phyloP scores from a whole-genome alignment of 2,329 filamentous ascomycete genomes.

The Cercospora sesami region DNA sequence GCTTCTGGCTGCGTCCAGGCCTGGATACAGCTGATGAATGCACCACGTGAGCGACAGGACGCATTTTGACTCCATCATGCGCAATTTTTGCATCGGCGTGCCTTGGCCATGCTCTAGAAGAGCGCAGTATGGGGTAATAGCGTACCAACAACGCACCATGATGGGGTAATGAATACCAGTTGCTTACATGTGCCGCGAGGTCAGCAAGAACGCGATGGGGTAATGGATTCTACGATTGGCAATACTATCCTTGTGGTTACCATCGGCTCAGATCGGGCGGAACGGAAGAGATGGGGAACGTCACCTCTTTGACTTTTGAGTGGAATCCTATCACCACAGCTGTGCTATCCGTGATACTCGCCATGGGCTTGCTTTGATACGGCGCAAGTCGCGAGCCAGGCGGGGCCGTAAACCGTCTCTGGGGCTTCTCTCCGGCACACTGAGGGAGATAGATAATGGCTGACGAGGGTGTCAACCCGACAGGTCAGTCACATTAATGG shows the following conservation, averaged over 20 bases:
- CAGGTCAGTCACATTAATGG: conserved; percentile 2
- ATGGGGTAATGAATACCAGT: conserved; percentile 12
- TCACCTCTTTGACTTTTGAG: conserved; percentile 15
- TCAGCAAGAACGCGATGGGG: conserved; percentile 11
- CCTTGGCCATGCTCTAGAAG: background rate
- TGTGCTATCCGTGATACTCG: conserved; percentile 2
- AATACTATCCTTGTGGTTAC: conserved; percentile 14
- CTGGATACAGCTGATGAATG: background rate
- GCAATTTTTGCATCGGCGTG: background rate
- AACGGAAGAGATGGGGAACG: conserved; percentile 12
- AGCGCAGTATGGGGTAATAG: conserved; percentile 1
- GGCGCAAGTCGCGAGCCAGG: conserved; percentile 1
- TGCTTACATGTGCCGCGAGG: background rate
- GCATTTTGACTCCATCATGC: background rate
- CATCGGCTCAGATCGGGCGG: conserved; percentile 18
- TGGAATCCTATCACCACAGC: conserved; percentile 14
- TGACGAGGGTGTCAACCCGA: conserved; percentile 5
- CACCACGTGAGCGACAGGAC: background rate
- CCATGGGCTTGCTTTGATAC: conserved; percentile 3
- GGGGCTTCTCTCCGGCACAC: conserved; percentile 13
- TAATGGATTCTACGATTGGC: conserved; percentile 16
- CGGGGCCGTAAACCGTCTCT: conserved; percentile 17
- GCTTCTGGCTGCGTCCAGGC: background rate
- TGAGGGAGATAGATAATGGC: conserved; percentile 9
- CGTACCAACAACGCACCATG: background rate